Conservation (phyloP, 169 alveolate species). For the Ichthyophthirius multifiliis region DNA sequence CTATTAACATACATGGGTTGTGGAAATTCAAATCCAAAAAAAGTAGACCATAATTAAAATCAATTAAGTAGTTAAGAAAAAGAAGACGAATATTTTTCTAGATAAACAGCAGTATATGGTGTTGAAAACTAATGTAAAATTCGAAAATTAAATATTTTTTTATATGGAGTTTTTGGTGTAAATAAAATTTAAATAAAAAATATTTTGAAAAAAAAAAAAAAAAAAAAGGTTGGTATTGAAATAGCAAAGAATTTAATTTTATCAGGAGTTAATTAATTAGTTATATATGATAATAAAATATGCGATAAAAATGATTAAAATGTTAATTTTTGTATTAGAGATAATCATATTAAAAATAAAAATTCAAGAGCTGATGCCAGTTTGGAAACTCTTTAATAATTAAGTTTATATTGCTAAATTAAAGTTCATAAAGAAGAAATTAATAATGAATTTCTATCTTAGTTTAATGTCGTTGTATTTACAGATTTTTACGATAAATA, state of each 20-base stretch:
- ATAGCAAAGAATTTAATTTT: conserved; percentile 95
- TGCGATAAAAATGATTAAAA: conserved; percentile 89
- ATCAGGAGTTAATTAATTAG: conserved; percentile 94
- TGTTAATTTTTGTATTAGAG: conserved; percentile 90
- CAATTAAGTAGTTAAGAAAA: conserved; percentile 1
- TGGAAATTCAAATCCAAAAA: background rate
- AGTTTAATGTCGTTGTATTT: conserved; percentile 71
- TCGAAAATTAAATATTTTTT: conserved; percentile 89
- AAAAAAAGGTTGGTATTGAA: conserved; percentile 78
- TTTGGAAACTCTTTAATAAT: conserved; percentile 82
- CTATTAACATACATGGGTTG: background rate
- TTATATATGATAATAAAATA: conserved; percentile 87
- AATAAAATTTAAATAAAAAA: background rate
- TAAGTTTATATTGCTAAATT: conserved; percentile 80
- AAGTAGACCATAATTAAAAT: background rate
- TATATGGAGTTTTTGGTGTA: conserved; percentile 94
- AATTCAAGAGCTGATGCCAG: conserved; percentile 81
- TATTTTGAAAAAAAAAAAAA: conserved; percentile 42
- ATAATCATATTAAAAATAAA: conserved; percentile 85
- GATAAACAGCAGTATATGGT: conserved; percentile 99
- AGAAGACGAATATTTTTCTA: conserved; percentile 94
- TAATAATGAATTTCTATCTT: conserved; percentile 59
- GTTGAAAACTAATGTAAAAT: conserved; percentile 96
- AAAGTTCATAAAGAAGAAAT: conserved; percentile 26
- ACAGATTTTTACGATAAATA: conserved; percentile 65